Conservation (phyloP, 1,284 basidiomycete genomes). For the Pseudozyma tsukubaensis region DNA sequence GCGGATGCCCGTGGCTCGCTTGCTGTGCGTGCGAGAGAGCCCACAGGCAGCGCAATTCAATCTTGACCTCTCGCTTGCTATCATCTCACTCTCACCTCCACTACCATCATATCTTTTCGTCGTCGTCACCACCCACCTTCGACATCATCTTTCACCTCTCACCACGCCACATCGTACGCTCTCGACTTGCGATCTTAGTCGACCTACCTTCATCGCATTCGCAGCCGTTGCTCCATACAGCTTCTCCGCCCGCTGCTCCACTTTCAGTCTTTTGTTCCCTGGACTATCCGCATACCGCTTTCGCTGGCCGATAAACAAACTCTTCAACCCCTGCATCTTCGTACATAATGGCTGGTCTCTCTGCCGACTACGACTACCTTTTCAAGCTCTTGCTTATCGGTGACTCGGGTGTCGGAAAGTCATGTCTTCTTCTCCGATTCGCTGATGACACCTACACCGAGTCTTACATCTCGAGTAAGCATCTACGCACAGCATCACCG, state of each 20-base stretch:
- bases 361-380: slow-evolving; percentile 67
- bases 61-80: neutral
- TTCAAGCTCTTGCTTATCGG: slow-evolving; percentile 72
- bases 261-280: neutral
- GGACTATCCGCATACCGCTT: neutral
- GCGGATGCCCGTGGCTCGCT: slow-evolving; percentile 16
- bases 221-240: neutral
- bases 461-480: slow-evolving; percentile 71
- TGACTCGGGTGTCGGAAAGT: slow-evolving; percentile 94
- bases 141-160: neutral
- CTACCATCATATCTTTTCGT: slow-evolving; percentile 12
- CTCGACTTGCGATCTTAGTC: neutral
- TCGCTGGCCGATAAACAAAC: neutral
- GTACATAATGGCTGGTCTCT: slow-evolving; percentile 57
- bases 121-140: neutral
- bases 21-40: neutral
- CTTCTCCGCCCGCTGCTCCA: neutral
- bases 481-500: neutral
- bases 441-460: slow-evolving; percentile 72
- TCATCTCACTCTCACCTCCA: slow-evolving; percentile 11
- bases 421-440: slow-evolving; percentile 71
- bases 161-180: neutral
- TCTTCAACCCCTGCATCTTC: neutral
- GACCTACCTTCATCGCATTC: neutral
- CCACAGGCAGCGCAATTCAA: slow-evolving; percentile 5